Percentiles rank a stretch among this genome's conserved stretches.
Evolutionary conservation across 2,329 filamentous ascomycete genomes (phyloP).

Genomic region (Aquanectria penicillioides): DNA sequence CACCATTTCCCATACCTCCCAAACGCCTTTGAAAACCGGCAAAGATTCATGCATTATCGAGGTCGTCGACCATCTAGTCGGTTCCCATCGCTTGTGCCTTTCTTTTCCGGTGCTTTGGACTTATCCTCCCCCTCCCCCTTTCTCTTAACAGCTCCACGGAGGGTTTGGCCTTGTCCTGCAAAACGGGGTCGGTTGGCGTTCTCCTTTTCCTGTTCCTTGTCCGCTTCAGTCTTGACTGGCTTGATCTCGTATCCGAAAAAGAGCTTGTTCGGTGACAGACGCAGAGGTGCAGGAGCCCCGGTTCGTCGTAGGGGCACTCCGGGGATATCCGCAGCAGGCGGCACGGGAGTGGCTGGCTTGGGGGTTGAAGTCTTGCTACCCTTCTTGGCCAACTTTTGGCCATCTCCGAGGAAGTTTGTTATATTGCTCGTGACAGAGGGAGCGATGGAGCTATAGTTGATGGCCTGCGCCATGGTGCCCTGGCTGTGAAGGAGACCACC

Average conservation of each 20-base stretch:
- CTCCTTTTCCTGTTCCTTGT: constrained; percentile 73
- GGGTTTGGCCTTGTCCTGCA: constrained; percentile 84
- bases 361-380: constrained; percentile 71
- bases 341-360: constrained; percentile 77
- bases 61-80: constrained; percentile 55
- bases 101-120: constrained; percentile 58
- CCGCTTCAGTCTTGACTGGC: constrained; percentile 82
- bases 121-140: constrained; percentile 67
- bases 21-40: constrained; percentile 36
- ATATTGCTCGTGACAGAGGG: constrained; percentile 76
- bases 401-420: constrained; percentile 82
- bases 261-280: constrained; percentile 86
- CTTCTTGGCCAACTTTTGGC: constrained; percentile 90
- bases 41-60: constrained; percentile 32
- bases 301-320: constrained; percentile 57
- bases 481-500: constrained; percentile 84
- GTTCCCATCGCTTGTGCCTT: constrained; percentile 54
- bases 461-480: constrained; percentile 96
- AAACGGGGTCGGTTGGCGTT: constrained; percentile 78
- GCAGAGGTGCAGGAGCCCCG: constrained; percentile 86
- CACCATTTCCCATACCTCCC: constrained; percentile 24
- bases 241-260: constrained; percentile 97
- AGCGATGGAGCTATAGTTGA: constrained; percentile 93
- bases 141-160: constrained; percentile 76
- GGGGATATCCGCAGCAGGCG: constrained; percentile 35